Evolutionary conservation across 768 basidiomycete species (phyloP).

Genomic region (Hypholoma fasciculare): DNA sequence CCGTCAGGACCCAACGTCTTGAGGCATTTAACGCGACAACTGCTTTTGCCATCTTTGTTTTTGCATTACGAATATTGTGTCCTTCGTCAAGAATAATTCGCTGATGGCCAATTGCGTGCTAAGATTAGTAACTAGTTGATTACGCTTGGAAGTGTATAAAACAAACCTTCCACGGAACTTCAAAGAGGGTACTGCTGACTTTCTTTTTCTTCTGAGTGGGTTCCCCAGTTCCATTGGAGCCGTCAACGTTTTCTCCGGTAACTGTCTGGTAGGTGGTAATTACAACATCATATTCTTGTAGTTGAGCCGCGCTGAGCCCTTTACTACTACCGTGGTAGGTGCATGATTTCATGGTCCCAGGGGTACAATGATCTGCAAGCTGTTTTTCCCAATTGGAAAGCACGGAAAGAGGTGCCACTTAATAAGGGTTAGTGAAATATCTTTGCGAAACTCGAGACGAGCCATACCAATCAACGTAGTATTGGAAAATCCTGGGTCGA

Average conservation of each 20-base stretch:
- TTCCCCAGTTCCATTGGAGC: slow-evolving; percentile 20
- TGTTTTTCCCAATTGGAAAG: slow-evolving; percentile 90
- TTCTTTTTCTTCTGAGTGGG: slow-evolving; percentile 65
- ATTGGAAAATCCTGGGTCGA: slow-evolving; percentile 54
- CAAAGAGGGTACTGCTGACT: slow-evolving; percentile 55
- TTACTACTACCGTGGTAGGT: slow-evolving; percentile 77
- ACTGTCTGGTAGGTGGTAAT: slow-evolving; percentile 85
- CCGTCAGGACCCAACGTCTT: slow-evolving; percentile 78
- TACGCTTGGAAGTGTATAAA: too few species aligned
- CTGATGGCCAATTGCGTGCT: slow-evolving; percentile 27
- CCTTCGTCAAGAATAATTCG: slow-evolving; percentile 88
- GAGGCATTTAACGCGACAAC: slow-evolving; percentile 64
- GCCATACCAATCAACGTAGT: slow-evolving; percentile 77
- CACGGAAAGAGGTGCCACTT: slow-evolving; percentile 82
- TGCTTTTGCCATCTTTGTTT: slow-evolving; percentile 80
- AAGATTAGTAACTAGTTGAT: too few species aligned
- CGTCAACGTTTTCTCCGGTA: slow-evolving; percentile 50
- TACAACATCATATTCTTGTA: slow-evolving; percentile 73
- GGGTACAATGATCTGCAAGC: slow-evolving; percentile 68
- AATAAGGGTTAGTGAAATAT: not conserved
- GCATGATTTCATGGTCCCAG: slow-evolving; percentile 50
- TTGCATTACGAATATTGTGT: slow-evolving; percentile 83
- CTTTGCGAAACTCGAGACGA: not conserved
- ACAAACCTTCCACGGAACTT: slow-evolving; percentile 79
- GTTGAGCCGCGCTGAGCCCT: slow-evolving; percentile 52